Percentiles rank a stretch among this genome's conserved stretches.
phyloP scores from a whole-genome alignment of 2,329 filamentous ascomycete genomes.

The Dryadomyces quercus-mongolicae region DNA sequence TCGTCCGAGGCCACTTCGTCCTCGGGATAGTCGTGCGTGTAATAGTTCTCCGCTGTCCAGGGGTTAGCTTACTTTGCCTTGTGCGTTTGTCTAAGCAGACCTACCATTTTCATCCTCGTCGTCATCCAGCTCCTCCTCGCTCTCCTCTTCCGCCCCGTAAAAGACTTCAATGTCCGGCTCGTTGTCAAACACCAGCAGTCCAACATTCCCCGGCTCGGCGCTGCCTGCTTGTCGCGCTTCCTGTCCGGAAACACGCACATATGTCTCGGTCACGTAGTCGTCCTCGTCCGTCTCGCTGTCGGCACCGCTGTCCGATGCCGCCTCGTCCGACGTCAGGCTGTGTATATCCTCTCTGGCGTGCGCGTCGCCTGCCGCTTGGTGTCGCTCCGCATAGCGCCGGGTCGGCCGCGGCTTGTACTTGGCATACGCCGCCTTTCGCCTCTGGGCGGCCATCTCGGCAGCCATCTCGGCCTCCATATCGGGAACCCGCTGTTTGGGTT shows the following conservation, averaged over 20 bases:
- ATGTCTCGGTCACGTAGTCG: slow-evolving; percentile 54
- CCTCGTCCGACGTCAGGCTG: background rate
- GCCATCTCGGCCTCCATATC: slow-evolving; percentile 4
- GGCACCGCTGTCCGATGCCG: background rate
- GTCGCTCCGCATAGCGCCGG: slow-evolving; percentile 11
- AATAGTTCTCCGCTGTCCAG: slow-evolving; percentile 59
- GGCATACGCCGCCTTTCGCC: slow-evolving; percentile 8
- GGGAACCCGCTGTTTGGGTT: slow-evolving; percentile 7
- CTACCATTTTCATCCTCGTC: slow-evolving; percentile 56
- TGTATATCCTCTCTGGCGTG: background rate
- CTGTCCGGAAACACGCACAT: slow-evolving; percentile 44
- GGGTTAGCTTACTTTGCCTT: too few relatives aligned
- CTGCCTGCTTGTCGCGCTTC: slow-evolving; percentile 24
- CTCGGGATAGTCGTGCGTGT: slow-evolving; percentile 69
- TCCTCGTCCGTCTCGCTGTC: slow-evolving; percentile 28
- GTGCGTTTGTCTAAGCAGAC: too few relatives aligned
- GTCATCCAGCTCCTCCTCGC: slow-evolving; percentile 46
- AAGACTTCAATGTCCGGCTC: slow-evolving; percentile 49
- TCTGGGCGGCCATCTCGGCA: slow-evolving; percentile 3
- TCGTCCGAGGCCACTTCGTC: slow-evolving; percentile 66
- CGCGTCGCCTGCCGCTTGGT: background rate
- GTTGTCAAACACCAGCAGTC: slow-evolving; percentile 42
- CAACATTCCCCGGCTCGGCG: slow-evolving; percentile 37
- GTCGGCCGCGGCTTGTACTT: slow-evolving; percentile 10
- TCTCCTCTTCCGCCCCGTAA: slow-evolving; percentile 48